phyloP scores from a whole-genome alignment of 192 early-diverging fungal genomes.

The Linnemannia schmuckeri region DNA sequence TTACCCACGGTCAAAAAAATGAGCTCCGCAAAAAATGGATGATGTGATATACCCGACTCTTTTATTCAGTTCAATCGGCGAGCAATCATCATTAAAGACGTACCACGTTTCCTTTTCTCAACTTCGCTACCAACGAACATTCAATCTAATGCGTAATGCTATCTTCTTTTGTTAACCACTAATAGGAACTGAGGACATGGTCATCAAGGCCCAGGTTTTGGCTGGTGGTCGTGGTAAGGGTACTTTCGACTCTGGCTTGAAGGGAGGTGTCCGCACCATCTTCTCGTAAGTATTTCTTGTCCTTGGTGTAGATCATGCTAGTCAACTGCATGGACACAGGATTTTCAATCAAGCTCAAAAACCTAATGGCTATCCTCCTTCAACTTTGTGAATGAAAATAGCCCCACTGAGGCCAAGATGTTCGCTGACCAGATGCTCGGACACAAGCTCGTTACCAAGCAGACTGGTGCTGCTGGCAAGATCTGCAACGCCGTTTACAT shows the following conservation, averaged over 20 bases:
- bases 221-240: conserved; percentile 99
- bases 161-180: not conserved
- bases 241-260: conserved; percentile 93
- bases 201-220: conserved; percentile 91
- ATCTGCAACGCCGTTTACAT: conserved; percentile 95
- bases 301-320: not conserved
- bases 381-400: conserved; percentile 34
- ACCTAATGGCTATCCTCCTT: not conserved
- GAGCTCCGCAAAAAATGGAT: not conserved
- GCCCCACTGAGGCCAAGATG: conserved; percentile 88
- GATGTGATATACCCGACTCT: not conserved
- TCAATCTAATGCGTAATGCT: not conserved
- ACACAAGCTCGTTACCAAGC: conserved; percentile 98
- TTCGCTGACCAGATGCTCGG: conserved; percentile 96
- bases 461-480: conserved; percentile 95
- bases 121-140: not conserved
- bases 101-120: not conserved
- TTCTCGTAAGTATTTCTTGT: conserved; percentile 78
- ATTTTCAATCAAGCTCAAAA: not conserved
- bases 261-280: conserved; percentile 95
- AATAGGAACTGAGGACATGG: conserved; percentile 74
- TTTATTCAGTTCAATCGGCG: not conserved
- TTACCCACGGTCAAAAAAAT: conserved; percentile 1
- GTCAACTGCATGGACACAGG: not conserved
- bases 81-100: not conserved